Percentiles rank a stretch among this genome's conserved stretches.
phyloP scores from a whole-genome alignment of 169 alveolate genomes.

The Plasmodium blacklocki region DNA sequence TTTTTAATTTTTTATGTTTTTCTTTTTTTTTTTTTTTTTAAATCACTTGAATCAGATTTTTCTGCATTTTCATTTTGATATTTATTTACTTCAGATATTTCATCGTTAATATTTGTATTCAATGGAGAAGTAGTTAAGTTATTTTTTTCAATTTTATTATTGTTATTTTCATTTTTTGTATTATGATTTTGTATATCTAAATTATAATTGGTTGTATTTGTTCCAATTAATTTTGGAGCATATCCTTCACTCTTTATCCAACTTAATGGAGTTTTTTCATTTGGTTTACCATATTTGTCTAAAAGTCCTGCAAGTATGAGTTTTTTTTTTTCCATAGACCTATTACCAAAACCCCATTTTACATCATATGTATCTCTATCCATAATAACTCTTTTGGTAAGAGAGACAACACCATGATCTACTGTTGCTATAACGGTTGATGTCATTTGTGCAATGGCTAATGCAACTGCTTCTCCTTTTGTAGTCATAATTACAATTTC shows the following conservation, averaged over 20 bases:
- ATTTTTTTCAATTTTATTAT: slow-evolving; percentile 10
- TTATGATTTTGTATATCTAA: slow-evolving; percentile 66
- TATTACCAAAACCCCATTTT: slow-evolving; percentile 99
- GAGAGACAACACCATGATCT: slow-evolving; percentile 99
- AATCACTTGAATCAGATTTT: slow-evolving; percentile 28
- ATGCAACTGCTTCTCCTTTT: slow-evolving; percentile 99
- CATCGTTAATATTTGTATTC: slow-evolving; percentile 1
- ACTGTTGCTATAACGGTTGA: slow-evolving; percentile 99
- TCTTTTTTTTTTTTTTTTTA: slow-evolving; percentile 50
- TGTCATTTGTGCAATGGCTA: slow-evolving; percentile 99
- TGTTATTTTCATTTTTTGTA: slow-evolving; percentile 8
- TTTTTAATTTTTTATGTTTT: not conserved
- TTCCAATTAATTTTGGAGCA: slow-evolving; percentile 87
- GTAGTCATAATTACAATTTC: slow-evolving; percentile 99
- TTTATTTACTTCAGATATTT: not conserved
- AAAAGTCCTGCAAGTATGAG: slow-evolving; percentile 96
- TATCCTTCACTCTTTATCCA: slow-evolving; percentile 93
- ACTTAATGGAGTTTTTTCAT: slow-evolving; percentile 95
- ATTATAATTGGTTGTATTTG: slow-evolving; percentile 77
- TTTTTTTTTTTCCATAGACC: slow-evolving; percentile 98
- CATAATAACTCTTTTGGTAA: slow-evolving; percentile 99
- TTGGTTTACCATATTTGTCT: slow-evolving; percentile 96
- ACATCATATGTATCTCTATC: slow-evolving; percentile 99
- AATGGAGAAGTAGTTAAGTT: not conserved
- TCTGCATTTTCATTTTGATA: slow-evolving; percentile 27